Percentiles rank a stretch among this genome's conserved stretches.
These are phyloP conservation scores for Lasiosphaeris hirsuta DNA, from an alignment of 495 filamentous ascomycete species.

Conservation along the genomic window DNA sequence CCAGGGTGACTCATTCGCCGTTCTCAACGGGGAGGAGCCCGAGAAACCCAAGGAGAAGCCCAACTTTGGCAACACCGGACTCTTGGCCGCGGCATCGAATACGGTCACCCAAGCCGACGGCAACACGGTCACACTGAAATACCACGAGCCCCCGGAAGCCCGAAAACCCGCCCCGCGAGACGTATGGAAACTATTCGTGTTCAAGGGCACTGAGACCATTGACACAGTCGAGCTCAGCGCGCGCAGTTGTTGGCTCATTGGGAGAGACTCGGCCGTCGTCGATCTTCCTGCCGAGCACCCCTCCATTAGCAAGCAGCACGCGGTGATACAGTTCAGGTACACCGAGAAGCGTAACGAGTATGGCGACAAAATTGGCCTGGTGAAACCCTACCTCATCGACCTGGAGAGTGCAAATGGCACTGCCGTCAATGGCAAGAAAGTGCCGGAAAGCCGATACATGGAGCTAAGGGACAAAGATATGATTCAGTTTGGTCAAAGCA, in stretches of 20 bases:
- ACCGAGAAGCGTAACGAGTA: constrained; percentile 79
- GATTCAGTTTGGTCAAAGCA: constrained; percentile 80
- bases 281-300: constrained; percentile 86
- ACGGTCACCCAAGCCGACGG: constrained; percentile 67
- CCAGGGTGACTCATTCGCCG: constrained; percentile 64
- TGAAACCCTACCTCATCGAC: constrained; percentile 90
- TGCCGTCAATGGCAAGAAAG: constrained; percentile 66
- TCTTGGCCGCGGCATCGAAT: constrained; percentile 85
- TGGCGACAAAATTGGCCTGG: constrained; percentile 74
- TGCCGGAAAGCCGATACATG: constrained; percentile 74
- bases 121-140: constrained; percentile 75
- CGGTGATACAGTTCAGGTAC: constrained; percentile 88
- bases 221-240: constrained; percentile 72
- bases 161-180: constrained; percentile 78
- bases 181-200: constrained; percentile 87
- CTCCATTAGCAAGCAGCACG: constrained; percentile 91
- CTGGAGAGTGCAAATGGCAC: constrained; percentile 94
- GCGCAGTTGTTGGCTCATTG: constrained; percentile 87
- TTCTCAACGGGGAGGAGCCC: constrained; percentile 48
- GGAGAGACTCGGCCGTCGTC: constrained; percentile 72
- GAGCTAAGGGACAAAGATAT: constrained; percentile 88
- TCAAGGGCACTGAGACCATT: constrained; percentile 77
- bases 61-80: constrained; percentile 77
- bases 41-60: constrained; percentile 76
- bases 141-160: constrained; percentile 91